These are phyloP conservation scores for Pseudozyma flocculosa DNA, from an alignment of 1,284 basidiomycete genomes.

Conservation along the genomic window DNA sequence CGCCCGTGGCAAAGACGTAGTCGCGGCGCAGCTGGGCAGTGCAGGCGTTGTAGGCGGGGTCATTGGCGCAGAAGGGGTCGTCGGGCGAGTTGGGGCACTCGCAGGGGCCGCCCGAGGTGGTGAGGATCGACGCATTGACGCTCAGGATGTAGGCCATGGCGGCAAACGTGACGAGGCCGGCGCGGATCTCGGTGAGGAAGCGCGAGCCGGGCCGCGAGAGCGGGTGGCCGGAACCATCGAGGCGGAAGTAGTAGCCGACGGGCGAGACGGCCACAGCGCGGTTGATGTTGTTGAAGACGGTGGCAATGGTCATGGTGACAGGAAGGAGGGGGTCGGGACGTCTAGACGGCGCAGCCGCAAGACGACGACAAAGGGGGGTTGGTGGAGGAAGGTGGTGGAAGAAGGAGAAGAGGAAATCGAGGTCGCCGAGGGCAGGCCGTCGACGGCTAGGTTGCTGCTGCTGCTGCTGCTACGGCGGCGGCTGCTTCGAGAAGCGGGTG, in stretches of 20 bases:
- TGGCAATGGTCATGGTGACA: constrained; percentile 13
- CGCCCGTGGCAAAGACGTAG: constrained; percentile 67
- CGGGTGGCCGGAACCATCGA: constrained; percentile 78
- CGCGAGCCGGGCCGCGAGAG: constrained; percentile 73
- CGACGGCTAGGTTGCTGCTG: too few species aligned
- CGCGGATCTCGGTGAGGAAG: constrained; percentile 62
- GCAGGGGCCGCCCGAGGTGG: constrained; percentile 77
- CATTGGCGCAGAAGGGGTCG: constrained; percentile 61
- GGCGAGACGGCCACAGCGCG: constrained; percentile 67
- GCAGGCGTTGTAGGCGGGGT: constrained; percentile 65
- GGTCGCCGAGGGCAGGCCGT: too few species aligned
- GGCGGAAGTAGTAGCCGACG: constrained; percentile 76
- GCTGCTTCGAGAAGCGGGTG: too few species aligned
- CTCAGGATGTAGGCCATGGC: constrained; percentile 65
- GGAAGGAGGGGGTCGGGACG: too few species aligned
- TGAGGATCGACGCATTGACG: constrained; percentile 67
- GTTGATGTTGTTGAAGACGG: constrained; percentile 52
- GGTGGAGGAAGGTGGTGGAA: too few species aligned
- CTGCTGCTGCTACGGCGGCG: too few species aligned
- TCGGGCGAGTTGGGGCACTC: constrained; percentile 64
- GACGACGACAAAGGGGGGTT: background rate
- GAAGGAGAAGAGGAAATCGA: too few species aligned
- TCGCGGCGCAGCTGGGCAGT: constrained; percentile 35
- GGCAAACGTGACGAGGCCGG: constrained; percentile 54
- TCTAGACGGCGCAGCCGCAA: background rate